A percentile compares a stretch with the other conserved stretches of the same genome.
Conservation (phyloP, 2,329 filamentous ascomycete genomes). For the Endocalyx cinctus region DNA sequence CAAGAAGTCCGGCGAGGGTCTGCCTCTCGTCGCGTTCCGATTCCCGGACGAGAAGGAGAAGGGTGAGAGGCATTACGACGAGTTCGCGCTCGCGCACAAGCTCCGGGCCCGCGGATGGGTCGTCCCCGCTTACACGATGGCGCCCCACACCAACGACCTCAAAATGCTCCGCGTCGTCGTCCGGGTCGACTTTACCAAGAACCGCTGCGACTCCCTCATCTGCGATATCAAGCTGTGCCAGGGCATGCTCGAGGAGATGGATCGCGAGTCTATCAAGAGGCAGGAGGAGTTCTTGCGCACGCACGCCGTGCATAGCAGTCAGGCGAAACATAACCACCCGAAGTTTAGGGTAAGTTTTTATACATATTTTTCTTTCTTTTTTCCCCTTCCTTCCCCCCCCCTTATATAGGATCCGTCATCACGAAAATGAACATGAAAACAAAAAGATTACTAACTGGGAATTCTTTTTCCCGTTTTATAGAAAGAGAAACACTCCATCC, state of each 20-base stretch:
- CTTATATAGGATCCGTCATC: slow-evolving; percentile 1
- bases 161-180: slow-evolving; percentile 93
- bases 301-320: slow-evolving; percentile 49
- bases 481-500: slow-evolving; percentile 79
- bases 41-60: slow-evolving; percentile 43
- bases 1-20: slow-evolving; percentile 67
- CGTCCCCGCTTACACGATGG: slow-evolving; percentile 96
- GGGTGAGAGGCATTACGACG: slow-evolving; percentile 60
- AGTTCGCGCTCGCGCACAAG: slow-evolving; percentile 78
- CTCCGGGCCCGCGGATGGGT: slow-evolving; percentile 87
- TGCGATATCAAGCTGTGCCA: slow-evolving; percentile 74
- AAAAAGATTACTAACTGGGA: slow-evolving; percentile 5
- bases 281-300: slow-evolving; percentile 62
- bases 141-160: slow-evolving; percentile 74
- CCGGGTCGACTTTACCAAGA: slow-evolving; percentile 83
- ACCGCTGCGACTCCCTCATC: slow-evolving; percentile 74
- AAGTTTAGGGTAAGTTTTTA: slow-evolving; percentile 47
- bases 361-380: too few species aligned
- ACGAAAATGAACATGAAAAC: neutral
- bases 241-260: slow-evolving; percentile 67
- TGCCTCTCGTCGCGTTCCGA: slow-evolving; percentile 88
- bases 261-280: slow-evolving; percentile 64
- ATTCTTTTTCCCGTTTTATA: too few species aligned
- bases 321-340: slow-evolving; percentile 48
- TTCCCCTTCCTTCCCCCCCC: neutral